Evolutionary conservation across 768 basidiomycete genomes (phyloP).

Genomic region (Crassisporium funariophilum): DNA sequence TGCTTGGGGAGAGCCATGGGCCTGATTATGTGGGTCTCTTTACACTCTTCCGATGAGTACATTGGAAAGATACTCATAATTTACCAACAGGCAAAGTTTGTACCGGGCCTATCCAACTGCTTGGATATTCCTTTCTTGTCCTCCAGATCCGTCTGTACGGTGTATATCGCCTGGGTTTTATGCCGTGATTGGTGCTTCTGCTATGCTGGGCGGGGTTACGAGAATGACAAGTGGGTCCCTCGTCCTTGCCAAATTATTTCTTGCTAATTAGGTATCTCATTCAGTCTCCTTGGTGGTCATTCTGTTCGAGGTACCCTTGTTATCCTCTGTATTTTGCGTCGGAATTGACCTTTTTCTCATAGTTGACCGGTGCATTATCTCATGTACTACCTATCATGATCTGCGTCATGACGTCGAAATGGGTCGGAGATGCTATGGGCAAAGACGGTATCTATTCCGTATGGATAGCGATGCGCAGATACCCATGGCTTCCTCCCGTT

Average conservation of each 20-base stretch:
- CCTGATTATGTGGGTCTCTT: slow-evolving; percentile 54
- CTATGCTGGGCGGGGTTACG: slow-evolving; percentile 76
- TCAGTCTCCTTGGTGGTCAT: slow-evolving; percentile 77
- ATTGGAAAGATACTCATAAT: slow-evolving; percentile 6
- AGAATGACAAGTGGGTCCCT: slow-evolving; percentile 66
- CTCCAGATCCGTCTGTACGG: slow-evolving; percentile 65
- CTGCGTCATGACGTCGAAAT: slow-evolving; percentile 75
- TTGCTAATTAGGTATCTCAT: slow-evolving; percentile 6
- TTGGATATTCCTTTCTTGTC: slow-evolving; percentile 73
- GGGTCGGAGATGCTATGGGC: slow-evolving; percentile 72
- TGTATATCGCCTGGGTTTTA: slow-evolving; percentile 80
- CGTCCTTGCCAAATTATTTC: background rate
- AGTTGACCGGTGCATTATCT: slow-evolving; percentile 79
- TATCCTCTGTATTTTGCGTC: background rate
- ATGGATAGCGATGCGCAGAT: slow-evolving; percentile 72
- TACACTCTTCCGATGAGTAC: background rate
- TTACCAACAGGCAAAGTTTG: slow-evolving; percentile 54
- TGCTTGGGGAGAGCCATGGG: slow-evolving; percentile 73
- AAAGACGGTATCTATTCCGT: slow-evolving; percentile 70
- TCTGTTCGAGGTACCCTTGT: slow-evolving; percentile 58
- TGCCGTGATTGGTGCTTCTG: slow-evolving; percentile 74
- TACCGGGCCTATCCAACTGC: slow-evolving; percentile 66
- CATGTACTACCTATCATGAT: slow-evolving; percentile 86
- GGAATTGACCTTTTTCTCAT: background rate
- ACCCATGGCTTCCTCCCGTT: slow-evolving; percentile 69